Conservation (phyloP, 306 rosid genomes). For the Lathyrus sativus region DNA sequence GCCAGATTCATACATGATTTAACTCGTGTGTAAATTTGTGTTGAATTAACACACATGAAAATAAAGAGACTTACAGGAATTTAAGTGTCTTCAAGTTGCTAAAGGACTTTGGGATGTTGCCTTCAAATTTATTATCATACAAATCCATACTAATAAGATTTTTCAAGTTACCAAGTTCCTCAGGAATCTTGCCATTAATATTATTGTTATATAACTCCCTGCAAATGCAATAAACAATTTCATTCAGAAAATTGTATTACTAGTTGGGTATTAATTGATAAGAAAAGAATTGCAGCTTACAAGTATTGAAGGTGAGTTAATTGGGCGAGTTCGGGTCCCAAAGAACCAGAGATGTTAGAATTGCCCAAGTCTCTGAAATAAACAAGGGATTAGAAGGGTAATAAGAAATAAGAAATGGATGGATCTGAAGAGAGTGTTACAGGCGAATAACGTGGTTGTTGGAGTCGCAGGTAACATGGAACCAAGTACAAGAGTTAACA, state of each 20-base stretch:
- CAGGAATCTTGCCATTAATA: conserved; percentile 63
- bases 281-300: conserved; percentile 45
- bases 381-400: not conserved
- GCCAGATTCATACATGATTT: too few relatives aligned
- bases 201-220: conserved; percentile 89
- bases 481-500: conserved; percentile 99
- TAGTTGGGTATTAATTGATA: not conserved
- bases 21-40: not conserved
- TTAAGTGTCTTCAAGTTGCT: conserved; percentile 70
- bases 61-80: conserved; percentile 63
- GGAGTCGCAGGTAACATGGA: conserved; percentile 86
- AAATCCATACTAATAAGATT: conserved; percentile 75
- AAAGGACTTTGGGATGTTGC: conserved; percentile 67
- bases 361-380: conserved; percentile 91
- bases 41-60: not conserved
- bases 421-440: conserved; percentile 41
- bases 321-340: conserved; percentile 88
- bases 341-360: conserved; percentile 81
- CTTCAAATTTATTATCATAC: conserved; percentile 67
- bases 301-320: conserved; percentile 78
- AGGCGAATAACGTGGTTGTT: conserved; percentile 80
- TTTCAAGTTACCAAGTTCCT: conserved; percentile 61
- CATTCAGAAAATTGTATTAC: not conserved
- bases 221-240: conserved; percentile 21
- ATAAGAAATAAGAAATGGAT: not conserved